phyloP scores from a whole-genome alignment of 371 early-diverging fungal genomes.

The Furculomyces boomerangus region DNA sequence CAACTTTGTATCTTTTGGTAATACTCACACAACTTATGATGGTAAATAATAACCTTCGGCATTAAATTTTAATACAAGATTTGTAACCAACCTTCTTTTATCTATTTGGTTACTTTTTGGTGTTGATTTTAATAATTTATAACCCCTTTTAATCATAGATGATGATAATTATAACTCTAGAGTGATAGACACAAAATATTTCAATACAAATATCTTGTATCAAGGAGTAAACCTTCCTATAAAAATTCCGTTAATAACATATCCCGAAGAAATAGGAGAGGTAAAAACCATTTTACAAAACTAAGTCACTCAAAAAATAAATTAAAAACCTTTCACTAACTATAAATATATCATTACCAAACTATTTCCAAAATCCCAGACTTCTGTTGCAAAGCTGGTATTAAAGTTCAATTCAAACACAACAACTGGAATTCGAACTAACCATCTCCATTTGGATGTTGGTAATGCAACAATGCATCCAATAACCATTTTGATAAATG shows the following conservation, averaged over 20 bases:
- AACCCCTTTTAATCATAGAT: no score
- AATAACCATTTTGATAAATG: slow-evolving; percentile 68
- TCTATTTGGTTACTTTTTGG: no score
- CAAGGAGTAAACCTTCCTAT: slow-evolving; percentile 67
- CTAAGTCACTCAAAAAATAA: no score
- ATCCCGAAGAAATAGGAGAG: slow-evolving; percentile 82
- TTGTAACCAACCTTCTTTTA: no score
- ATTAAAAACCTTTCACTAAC: no score
- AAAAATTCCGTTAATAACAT: slow-evolving; percentile 64
- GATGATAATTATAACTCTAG: background rate
- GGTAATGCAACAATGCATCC: slow-evolving; percentile 66
- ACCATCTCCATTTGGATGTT: slow-evolving; percentile 75
- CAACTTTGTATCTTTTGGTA: no score
- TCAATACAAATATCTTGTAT: slow-evolving; percentile 64
- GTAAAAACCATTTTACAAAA: background rate
- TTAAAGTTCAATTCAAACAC: background rate
- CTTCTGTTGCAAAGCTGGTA: background rate
- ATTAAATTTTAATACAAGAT: no score
- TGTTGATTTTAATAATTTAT: no score
- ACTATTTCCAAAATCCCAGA: slow-evolving; percentile 6
- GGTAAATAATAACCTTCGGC: no score
- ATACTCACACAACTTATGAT: no score
- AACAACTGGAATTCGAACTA: slow-evolving; percentile 3
- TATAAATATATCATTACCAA: slow-evolving; percentile 26
- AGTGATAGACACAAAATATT: slow-evolving; percentile 8